phyloP scores from a whole-genome alignment of 2,329 filamentous ascomycete genomes.

The Trichoderma citrinoviride region DNA sequence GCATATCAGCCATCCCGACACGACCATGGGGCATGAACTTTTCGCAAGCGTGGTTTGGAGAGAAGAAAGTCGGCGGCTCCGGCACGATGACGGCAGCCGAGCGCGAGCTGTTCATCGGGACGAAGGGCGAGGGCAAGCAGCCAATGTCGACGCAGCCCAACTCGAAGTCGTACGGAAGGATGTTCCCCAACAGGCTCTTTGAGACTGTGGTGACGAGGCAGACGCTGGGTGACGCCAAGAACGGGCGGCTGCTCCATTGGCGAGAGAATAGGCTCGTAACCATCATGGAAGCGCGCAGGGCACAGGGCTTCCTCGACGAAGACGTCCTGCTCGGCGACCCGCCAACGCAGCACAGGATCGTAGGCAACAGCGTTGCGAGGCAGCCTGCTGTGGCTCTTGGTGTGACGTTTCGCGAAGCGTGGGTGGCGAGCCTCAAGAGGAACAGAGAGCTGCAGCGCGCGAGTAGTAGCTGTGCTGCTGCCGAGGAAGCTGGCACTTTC shows the following conservation, averaged over 20 bases:
- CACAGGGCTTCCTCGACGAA: constrained; percentile 67
- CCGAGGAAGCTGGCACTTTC: not conserved
- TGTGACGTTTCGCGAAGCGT: constrained; percentile 58
- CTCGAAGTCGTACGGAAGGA: constrained; percentile 51
- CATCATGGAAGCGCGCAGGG: constrained; percentile 64
- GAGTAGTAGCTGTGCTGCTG: not conserved
- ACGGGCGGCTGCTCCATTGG: constrained; percentile 63
- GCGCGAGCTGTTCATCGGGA: constrained; percentile 38
- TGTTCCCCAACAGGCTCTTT: constrained; percentile 53
- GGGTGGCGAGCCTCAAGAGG: constrained; percentile 28
- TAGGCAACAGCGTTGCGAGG: constrained; percentile 76
- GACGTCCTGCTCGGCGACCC: constrained; percentile 65
- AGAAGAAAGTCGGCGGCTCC: constrained; percentile 26
- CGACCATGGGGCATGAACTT: constrained; percentile 56
- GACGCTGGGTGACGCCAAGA: constrained; percentile 52
- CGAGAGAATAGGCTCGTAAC: constrained; percentile 58
- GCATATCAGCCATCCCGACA: constrained; percentile 59
- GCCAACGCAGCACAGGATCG: constrained; percentile 58
- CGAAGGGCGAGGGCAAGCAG: not conserved
- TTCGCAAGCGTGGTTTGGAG: constrained; percentile 43
- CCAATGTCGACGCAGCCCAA: constrained; percentile 36
- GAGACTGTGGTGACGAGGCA: constrained; percentile 60
- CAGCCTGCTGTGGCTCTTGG: constrained; percentile 66
- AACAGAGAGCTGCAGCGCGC: not conserved
- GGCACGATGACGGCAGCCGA: constrained; percentile 41